phyloP scores from a whole-genome alignment of 1,284 basidiomycete species.

The Neotropicomus parvogracilis region DNA sequence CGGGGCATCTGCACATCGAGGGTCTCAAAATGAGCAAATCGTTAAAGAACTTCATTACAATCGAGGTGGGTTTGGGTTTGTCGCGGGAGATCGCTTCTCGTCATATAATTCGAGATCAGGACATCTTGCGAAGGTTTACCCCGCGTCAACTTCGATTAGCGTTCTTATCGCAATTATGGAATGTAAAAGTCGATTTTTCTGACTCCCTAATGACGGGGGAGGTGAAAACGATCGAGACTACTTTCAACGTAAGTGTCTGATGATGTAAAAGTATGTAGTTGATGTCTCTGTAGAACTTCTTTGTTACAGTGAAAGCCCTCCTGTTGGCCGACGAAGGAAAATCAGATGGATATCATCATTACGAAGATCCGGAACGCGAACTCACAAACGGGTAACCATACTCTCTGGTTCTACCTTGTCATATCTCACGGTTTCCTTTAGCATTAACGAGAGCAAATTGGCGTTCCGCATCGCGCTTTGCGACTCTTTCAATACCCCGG shows the following conservation, averaged over 20 bases:
- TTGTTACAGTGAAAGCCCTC: conserved; percentile 85
- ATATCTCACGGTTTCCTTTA: conserved; percentile 31
- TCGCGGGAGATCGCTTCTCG: neutral
- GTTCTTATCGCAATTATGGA: conserved; percentile 93
- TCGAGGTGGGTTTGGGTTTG: conserved; percentile 65
- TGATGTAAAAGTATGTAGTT: neutral
- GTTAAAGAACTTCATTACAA: conserved; percentile 98
- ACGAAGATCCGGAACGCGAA: conserved; percentile 62
- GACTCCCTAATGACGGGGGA: conserved; percentile 86
- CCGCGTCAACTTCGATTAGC: conserved; percentile 92
- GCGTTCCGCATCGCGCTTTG: conserved; percentile 88
- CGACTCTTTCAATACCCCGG: conserved; percentile 96
- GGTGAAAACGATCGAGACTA: conserved; percentile 82
- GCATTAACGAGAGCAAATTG: conserved; percentile 73
- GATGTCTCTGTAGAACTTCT: conserved; percentile 81
- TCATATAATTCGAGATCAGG: conserved; percentile 43
- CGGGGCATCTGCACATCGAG: conserved; percentile 97
- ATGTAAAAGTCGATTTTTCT: conserved; percentile 91
- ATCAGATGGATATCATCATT: conserved; percentile 61
- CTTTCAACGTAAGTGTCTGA: conserved; percentile 70
- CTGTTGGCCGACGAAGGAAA: conserved; percentile 45
- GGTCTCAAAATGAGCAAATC: conserved; percentile 99
- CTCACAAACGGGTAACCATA: conserved; percentile 56
- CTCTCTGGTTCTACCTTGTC: conserved; percentile 15
- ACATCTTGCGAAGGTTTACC: conserved; percentile 84